A percentile compares a stretch with the other conserved stretches of the same genome.
Evolutionary conservation across 106 monocot species (phyloP).

Genomic region (Acorus gramineus): DNA sequence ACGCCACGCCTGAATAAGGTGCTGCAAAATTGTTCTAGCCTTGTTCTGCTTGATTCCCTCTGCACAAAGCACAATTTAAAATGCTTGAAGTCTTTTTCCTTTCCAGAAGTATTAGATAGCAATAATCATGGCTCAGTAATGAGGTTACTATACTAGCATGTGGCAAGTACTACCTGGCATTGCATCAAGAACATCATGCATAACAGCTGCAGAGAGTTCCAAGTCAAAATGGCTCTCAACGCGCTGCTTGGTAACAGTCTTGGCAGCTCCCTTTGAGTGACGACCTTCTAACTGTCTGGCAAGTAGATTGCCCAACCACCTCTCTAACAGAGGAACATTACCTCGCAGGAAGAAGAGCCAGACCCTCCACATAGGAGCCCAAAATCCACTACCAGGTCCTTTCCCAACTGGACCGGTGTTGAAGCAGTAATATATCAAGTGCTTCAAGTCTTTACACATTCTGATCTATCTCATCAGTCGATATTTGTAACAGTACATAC

Average conservation of each 20-base stretch:
- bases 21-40: slow-evolving; percentile 95
- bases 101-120: too few relatives aligned
- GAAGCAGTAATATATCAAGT: slow-evolving; percentile 97
- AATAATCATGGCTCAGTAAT: too few relatives aligned
- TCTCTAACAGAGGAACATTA: slow-evolving; percentile 91
- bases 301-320: slow-evolving; percentile 97
- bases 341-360: slow-evolving; percentile 99
- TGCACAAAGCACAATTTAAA: slow-evolving; percentile 13
- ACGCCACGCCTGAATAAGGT: slow-evolving; percentile 99
- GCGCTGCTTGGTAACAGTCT: slow-evolving; percentile 97
- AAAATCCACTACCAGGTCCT: slow-evolving; percentile 96
- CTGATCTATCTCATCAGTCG: slow-evolving; percentile 95
- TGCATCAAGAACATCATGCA: slow-evolving; percentile 99
- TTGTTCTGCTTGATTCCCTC: slow-evolving; percentile 99
- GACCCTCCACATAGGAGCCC: slow-evolving; percentile 99
- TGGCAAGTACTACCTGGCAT: slow-evolving; percentile 71
- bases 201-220: slow-evolving; percentile 98
- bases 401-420: slow-evolving; percentile 99
- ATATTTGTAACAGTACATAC: slow-evolving; percentile 99
- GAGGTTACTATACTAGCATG: background rate
- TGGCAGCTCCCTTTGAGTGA: slow-evolving; percentile 97
- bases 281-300: slow-evolving; percentile 98
- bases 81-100: background rate
- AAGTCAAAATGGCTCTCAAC: slow-evolving; percentile 99
- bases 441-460: slow-evolving; percentile 99